Evolutionary conservation across 805 yeast species (phyloP), one percentile per base, ranked within the genome.

Genomic region (Candida krabiensis): DNA sequence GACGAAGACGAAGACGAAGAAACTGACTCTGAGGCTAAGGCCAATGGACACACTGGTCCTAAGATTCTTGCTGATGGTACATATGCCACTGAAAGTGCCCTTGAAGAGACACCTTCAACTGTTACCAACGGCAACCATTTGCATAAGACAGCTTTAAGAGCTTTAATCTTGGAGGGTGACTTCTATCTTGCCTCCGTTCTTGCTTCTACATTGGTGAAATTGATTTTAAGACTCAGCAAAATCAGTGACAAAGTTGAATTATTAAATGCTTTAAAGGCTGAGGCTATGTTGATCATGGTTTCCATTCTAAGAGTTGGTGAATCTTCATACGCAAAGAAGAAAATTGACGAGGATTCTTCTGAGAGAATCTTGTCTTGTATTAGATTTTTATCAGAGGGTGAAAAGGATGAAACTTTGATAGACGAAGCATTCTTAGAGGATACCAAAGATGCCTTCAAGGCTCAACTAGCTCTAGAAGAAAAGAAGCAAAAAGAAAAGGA

Each of bases 51-150:
- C 5, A 35, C 52, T 2, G 86, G 86, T 30, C 97, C 97, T 15
- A 82, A 84, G 43, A 83, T 93, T 42, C 73, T 93, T 49, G 96
- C 99, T n/a, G 99, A 93, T 67, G 99, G 99, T 52, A 93, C 99
- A 0, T 93, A 93, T 64, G 99, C 99, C 19, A 86, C 96, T 28
- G 99, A 93, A 65, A 79, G 80, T 46, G 93, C 96, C 0, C 66
- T 83, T 40, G 84, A 84, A 12, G 66, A 68, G 15, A 60, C 60
- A n/a, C 43, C 44, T 15, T 43, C 52, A 17, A 47, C 47, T 12
- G 61, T 60, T 5, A 67, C 72, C n/a, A 60, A 63, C 12, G 49
- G 54, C 16, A 19, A 34, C 4, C 22, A 28, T 3, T 12, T 37
- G 2, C 19, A 46, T 17, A 73, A 71, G 49, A 87, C 90, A 19